phyloP scores from a whole-genome alignment of 257 asterid species.

The Scutellaria galericulata region DNA sequence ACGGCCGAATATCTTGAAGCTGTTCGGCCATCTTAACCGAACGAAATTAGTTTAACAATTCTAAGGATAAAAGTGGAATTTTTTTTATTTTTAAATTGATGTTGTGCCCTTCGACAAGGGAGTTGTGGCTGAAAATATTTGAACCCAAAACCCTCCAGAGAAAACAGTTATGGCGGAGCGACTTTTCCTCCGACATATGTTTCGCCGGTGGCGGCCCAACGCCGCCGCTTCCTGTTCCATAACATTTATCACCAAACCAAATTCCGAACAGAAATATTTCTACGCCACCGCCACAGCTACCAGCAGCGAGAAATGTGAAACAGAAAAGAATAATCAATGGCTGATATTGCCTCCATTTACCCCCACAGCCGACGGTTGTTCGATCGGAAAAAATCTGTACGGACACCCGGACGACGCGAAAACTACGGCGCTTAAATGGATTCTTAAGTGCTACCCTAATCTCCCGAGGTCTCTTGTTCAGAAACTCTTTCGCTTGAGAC shows the following conservation, averaged over 20 bases:
- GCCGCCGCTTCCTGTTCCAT: slow-evolving; percentile 29
- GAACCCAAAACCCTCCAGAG: slow-evolving; percentile 32
- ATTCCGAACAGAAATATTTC: slow-evolving; percentile 27
- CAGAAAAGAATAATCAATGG: slow-evolving; percentile 50
- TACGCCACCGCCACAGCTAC: slow-evolving; percentile 40
- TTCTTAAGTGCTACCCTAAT: slow-evolving; percentile 79
- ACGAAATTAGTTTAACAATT: too few relatives aligned
- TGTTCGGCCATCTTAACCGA: too few relatives aligned
- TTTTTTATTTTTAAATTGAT: too few relatives aligned
- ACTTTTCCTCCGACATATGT: slow-evolving; percentile 49
- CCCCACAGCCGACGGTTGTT: slow-evolving; percentile 55
- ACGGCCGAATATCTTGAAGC: too few relatives aligned
- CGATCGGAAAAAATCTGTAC: slow-evolving; percentile 54
- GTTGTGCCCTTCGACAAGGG: too few relatives aligned
- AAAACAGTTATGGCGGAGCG: slow-evolving; percentile 48
- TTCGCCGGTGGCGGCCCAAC: slow-evolving; percentile 46
- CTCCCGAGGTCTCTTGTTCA: slow-evolving; percentile 85
- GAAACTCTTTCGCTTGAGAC: slow-evolving; percentile 87
- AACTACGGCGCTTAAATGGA: slow-evolving; percentile 83
- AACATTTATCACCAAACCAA: slow-evolving; percentile 1
- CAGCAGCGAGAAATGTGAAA: slow-evolving; percentile 31
- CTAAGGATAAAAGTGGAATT: too few relatives aligned
- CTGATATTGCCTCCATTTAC: slow-evolving; percentile 68
- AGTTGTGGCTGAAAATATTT: background rate
- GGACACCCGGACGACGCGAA: slow-evolving; percentile 36